Evolutionary conservation across 108 stramenopile genomes (phyloP).

Genomic region (Pelagomonas calceolata): DNA sequence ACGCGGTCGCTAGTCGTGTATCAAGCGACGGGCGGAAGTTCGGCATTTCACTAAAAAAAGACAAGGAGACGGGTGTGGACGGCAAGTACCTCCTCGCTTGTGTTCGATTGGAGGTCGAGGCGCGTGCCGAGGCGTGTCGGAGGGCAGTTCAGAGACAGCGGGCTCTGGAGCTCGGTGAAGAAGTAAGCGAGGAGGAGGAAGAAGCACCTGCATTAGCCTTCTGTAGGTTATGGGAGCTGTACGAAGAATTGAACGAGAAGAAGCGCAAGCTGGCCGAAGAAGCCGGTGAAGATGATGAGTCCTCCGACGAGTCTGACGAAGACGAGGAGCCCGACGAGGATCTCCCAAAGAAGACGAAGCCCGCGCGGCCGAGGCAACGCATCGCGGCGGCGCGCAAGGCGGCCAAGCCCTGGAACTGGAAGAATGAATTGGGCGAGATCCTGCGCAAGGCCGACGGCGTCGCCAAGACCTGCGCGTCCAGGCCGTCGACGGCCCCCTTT

Average conservation of each 20-base stretch:
- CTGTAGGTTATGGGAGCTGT: constrained; percentile 23
- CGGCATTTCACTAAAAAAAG: not conserved
- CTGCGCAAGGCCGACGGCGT: constrained; percentile 10
- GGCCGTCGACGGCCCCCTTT: constrained; percentile 21
- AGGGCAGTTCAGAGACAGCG: not conserved
- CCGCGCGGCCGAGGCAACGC: not conserved
- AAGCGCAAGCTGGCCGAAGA: not conserved
- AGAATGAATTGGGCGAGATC: constrained; percentile 5
- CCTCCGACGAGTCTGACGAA: constrained; percentile 6
- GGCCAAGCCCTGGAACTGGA: constrained; percentile 21
- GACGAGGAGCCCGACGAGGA: not conserved
- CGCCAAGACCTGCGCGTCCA: not conserved
- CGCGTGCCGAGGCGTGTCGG: not conserved
- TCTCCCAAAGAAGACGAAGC: no score
- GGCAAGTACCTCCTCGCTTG: not conserved
- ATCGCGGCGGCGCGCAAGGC: not conserved
- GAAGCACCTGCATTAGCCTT: constrained; percentile 5
- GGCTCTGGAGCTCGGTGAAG: not conserved
- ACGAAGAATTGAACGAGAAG: constrained; percentile 4
- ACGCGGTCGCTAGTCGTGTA: constrained; percentile 8
- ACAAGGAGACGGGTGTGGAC: no score
- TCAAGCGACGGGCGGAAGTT: not conserved
- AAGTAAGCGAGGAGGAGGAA: not conserved
- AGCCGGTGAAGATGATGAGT: not conserved
- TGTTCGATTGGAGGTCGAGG: not conserved